Evolutionary conservation across 2,329 filamentous ascomycete species (phyloP).

Genomic region (Stylonectria norvegica): DNA sequence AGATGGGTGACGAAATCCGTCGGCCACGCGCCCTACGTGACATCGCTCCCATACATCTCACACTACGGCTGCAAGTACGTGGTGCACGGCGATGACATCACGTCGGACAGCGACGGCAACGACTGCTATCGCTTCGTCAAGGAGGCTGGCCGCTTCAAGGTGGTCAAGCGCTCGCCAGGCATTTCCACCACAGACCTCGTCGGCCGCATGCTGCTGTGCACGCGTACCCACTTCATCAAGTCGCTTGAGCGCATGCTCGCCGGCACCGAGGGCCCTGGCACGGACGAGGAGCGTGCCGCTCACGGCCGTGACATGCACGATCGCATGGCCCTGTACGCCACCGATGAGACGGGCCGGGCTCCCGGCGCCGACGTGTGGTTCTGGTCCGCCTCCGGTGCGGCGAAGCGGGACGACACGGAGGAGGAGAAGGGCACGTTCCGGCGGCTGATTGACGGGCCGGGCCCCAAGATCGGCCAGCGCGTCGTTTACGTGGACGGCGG

Average conservation of each 20-base stretch:
- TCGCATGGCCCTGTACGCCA: slow-evolving; percentile 81
- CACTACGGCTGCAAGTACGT: slow-evolving; percentile 96
- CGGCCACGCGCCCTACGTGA: slow-evolving; percentile 88
- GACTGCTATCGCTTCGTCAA: slow-evolving; percentile 99
- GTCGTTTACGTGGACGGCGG: slow-evolving; percentile 95
- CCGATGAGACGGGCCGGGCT: slow-evolving; percentile 73
- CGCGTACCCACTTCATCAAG: slow-evolving; percentile 88
- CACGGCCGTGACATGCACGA: slow-evolving; percentile 68
- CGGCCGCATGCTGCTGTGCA: slow-evolving; percentile 94
- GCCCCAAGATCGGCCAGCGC: slow-evolving; percentile 71
- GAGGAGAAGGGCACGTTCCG: slow-evolving; percentile 65
- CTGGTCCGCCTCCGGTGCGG: slow-evolving; percentile 60
- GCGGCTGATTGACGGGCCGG: slow-evolving; percentile 67
- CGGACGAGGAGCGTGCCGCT: slow-evolving; percentile 60
- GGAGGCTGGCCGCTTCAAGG: slow-evolving; percentile 87
- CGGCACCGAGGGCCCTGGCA: slow-evolving; percentile 70
- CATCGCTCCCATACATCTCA: slow-evolving; percentile 86
- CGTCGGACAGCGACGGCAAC: slow-evolving; percentile 85
- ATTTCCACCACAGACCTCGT: slow-evolving; percentile 99
- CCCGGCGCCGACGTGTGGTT: slow-evolving; percentile 84
- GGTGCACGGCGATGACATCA: slow-evolving; percentile 96
- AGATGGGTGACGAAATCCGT: slow-evolving; percentile 88
- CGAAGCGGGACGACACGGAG: slow-evolving; percentile 40
- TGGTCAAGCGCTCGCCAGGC: slow-evolving; percentile 92
- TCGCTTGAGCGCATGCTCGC: slow-evolving; percentile 66